Evolutionary conservation across 495 filamentous ascomycete species (phyloP), one percentile per base, ranked within the genome.

Genomic region (Evernia prunastri): DNA sequence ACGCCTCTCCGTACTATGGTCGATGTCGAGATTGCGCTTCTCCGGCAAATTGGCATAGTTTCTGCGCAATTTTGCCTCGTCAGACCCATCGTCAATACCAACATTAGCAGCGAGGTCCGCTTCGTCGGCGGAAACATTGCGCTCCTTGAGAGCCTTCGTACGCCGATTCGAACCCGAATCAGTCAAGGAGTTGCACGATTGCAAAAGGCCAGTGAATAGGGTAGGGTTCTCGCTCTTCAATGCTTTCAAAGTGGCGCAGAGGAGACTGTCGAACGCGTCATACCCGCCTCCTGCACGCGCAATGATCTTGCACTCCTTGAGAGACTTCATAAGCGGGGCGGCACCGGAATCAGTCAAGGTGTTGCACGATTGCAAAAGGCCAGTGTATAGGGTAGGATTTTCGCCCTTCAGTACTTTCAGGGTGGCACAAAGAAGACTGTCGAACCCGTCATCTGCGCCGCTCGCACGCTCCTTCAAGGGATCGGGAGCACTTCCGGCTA

Each of bases 291-390:
- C 6, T 37, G 36, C 12, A 37, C 36, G 36, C 6, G 36, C 12
- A 37, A 6, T 37, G 36, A 7, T 6, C 36, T 20, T 20, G 29
- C 51, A 29, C 27, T 54, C 29, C 51, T 33, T 35, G 51, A 54
- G 5, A 6, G 29, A 10, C 29, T 11, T 54, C 27, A 2, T 54
- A 31, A 17, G 51, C 15, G 7, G 25, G 20, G 2, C 17, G 15
- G 51, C 20, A 20, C 51, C 11, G 5, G 51, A 54, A 29, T 54
- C 51, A 20, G 12, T 31, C 51, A 54, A 33, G 27, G 13, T 20
- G 51, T 27, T 54, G 51, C 51, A 54, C 17, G 51, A 54, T 54
- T 54, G 51, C 51, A 54, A 33, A 20, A 33, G 51, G 11, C 51
- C 12, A 15, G 13, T 33, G 51, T 33, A 54, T 10, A 7, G 3